These are phyloP conservation scores for Talaromyces verruculosus DNA, from an alignment of 2,329 filamentous ascomycete genomes.

Conservation along the genomic window DNA sequence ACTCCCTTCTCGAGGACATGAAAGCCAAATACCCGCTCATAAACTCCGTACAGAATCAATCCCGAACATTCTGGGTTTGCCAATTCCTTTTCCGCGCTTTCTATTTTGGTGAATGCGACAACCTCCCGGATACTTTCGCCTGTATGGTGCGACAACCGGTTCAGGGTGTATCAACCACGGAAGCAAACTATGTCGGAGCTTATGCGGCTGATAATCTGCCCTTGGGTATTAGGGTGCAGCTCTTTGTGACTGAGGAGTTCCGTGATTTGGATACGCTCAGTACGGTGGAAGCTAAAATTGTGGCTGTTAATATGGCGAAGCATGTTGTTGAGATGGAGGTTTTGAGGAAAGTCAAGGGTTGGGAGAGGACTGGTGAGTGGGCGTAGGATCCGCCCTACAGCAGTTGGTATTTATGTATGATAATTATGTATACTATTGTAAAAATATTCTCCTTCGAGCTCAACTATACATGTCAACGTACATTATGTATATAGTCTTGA, in stretches of 20 bases:
- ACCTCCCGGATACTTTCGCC: conserved; percentile 51
- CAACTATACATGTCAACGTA: not conserved
- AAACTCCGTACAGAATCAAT: conserved; percentile 39
- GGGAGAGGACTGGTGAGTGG: conserved; percentile 29
- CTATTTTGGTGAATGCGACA: conserved; percentile 52
- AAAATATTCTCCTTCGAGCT: not conserved
- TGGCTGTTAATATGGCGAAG: conserved; percentile 34
- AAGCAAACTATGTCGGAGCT: conserved; percentile 25
- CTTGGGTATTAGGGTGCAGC: conserved; percentile 34
- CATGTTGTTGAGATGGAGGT: conserved; percentile 37
- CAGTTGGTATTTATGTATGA: not conserved
- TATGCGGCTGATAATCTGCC: conserved; percentile 34
- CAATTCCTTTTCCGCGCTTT: conserved; percentile 59
- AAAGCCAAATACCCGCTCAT: conserved; percentile 45
- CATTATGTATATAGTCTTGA: too few species aligned
- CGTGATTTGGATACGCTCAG: conserved; percentile 33
- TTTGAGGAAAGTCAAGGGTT: conserved; percentile 33
- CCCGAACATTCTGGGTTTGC: conserved; percentile 51
- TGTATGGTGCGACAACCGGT: conserved; percentile 36
- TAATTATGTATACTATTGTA: conserved; percentile 13
- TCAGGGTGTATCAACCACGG: conserved; percentile 26
- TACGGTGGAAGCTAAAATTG: conserved; percentile 38
- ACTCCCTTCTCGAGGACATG: conserved; percentile 48
- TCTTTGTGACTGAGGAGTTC: conserved; percentile 30
- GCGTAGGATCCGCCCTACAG: not conserved